Evolutionary conservation across 2,329 filamentous ascomycete species (phyloP).

Genomic region (Pseudogymnoascus sp.): DNA sequence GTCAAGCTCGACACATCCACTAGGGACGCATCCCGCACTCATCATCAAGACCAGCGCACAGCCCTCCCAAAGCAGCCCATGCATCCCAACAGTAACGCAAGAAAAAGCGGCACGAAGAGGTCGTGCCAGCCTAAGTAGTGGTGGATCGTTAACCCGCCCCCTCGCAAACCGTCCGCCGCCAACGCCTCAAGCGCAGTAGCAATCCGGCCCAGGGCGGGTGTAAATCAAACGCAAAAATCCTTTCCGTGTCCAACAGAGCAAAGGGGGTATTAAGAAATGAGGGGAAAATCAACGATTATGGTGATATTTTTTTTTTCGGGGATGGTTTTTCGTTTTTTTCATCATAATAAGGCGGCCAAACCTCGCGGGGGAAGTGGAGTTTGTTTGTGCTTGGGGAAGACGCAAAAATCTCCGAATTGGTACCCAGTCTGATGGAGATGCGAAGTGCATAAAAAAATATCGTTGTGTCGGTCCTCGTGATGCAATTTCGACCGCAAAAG

Average conservation of each 20-base stretch:
- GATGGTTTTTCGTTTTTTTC: constrained; percentile 14
- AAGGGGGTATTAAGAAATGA: constrained; percentile 31
- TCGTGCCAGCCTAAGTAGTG: constrained; percentile 28
- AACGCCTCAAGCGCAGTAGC: constrained; percentile 13
- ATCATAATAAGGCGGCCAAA: constrained; percentile 41
- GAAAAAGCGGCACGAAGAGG: constrained; percentile 27
- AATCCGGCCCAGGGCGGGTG: constrained; percentile 12
- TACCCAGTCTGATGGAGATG: constrained; percentile 33
- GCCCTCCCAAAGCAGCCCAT: constrained; percentile 28
- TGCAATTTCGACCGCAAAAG: constrained; percentile 25
- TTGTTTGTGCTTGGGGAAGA: constrained; percentile 26
- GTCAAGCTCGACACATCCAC: constrained; percentile 25
- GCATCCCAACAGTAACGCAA: constrained; percentile 30
- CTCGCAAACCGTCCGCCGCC: constrained; percentile 15
- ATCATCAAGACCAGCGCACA: constrained; percentile 29
- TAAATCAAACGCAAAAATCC: constrained; percentile 28
- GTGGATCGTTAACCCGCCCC: constrained; percentile 17
- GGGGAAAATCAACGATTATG: constrained; percentile 29
- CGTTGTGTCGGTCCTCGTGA: constrained; percentile 23
- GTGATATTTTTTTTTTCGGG: constrained; percentile 14
- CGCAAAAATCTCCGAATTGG: constrained; percentile 23
- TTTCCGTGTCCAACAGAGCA: constrained; percentile 28
- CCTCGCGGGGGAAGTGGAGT: constrained; percentile 37
- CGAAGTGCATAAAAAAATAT: constrained; percentile 12
- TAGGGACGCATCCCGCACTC: constrained; percentile 23